Base-by-base conservation (phyloP, 441 rosid genomes). In the Erysimum cheiri region DNA sequence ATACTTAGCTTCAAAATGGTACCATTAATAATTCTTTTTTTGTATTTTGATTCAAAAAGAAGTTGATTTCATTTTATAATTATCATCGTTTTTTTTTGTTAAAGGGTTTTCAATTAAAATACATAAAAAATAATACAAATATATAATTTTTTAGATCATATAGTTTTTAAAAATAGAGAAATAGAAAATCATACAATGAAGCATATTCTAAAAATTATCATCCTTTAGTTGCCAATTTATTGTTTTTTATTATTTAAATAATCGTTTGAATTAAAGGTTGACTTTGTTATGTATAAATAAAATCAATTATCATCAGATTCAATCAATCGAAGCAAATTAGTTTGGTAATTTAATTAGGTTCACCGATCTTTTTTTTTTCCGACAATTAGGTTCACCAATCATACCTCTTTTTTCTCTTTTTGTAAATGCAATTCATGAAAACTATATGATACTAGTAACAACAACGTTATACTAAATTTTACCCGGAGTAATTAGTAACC, bases 331-430 rank as follows among this genome's bases (percentile, higher is more conserved):
- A 32, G 8, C 26, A 17, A 50, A 66, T 59, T 59, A 66, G 12
- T 60, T 66, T 59, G 72, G 56, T 74, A 28, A 63, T 35, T 74
- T 58, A 31, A 6, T 35, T 53, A 40, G 52, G 48, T 53, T 67
- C 49, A 67, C 26, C n/a, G n/a, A n/a, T n/a, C n/a, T n/a, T n/a
- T n/a, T n/a, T n/a, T n/a, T n/a, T n/a, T n/a, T n/a, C n/a, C n/a
- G n/a, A n/a, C n/a, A n/a, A n/a, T n/a, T n/a, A n/a, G n/a, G n/a
- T n/a, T n/a, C n/a, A n/a, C n/a, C 36, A 55, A 28, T 29, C 8
- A 4, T 31, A 13, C 22, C 5, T 13, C 6, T 39, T 5, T 48
- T 17, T 47, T 13, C 10, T 28, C 35, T 47, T 13, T 13, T 28
- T 28, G 31, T 64, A 44, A n/a, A 43, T 63, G 50, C 71, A 64